phyloP scores from a whole-genome alignment of 2,329 filamentous ascomycete genomes.

The Fusarium drepaniforme region DNA sequence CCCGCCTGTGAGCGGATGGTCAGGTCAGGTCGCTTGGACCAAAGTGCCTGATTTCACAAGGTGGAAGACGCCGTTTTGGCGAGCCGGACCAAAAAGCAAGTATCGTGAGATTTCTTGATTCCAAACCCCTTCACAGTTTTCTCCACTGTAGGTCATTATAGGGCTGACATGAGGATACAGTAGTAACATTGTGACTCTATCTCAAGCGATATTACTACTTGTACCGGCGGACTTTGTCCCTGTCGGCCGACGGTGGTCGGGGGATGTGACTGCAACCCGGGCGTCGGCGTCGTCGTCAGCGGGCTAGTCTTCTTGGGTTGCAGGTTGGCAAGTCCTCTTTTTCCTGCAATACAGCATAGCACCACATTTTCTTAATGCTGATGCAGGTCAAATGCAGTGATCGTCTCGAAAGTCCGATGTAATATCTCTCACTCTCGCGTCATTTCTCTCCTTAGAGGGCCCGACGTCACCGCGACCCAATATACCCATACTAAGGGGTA shows the following conservation, averaged over 20 bases:
- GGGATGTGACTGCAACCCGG: not conserved
- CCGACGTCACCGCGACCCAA: not conserved
- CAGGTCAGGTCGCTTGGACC: not conserved
- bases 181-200: conserved; percentile 16
- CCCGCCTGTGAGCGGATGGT: not conserved
- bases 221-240: not conserved
- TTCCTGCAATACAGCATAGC: not conserved
- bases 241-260: not conserved
- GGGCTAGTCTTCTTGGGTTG: not conserved
- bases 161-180: conserved; percentile 31
- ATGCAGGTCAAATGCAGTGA: not conserved
- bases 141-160: conserved; percentile 22
- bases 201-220: not conserved
- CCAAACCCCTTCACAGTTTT: not conserved
- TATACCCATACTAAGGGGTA: not conserved
- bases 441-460: not conserved
- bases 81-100: not conserved
- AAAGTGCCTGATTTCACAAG: conserved; percentile 14
- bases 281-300: not conserved
- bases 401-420: not conserved
- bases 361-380: not conserved
- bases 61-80: not conserved
- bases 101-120: not conserved
- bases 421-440: not conserved
- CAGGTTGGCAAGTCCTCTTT: not conserved